These are phyloP conservation scores for Willaertia magna DNA, from an alignment of 208 protist genomes.

Conservation along the genomic window DNA sequence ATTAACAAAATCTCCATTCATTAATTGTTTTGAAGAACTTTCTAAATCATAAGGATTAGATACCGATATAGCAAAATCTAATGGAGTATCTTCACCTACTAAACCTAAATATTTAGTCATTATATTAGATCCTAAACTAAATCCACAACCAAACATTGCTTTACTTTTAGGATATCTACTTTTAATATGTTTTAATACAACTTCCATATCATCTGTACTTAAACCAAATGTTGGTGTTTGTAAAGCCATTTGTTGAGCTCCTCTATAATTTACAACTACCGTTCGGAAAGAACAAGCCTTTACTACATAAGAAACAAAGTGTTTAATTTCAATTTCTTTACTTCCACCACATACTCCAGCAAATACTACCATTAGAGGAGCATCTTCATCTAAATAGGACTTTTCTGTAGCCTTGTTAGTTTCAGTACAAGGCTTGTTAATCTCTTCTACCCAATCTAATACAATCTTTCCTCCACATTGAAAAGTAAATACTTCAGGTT, in stretches of 20 bases:
- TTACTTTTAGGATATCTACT: neutral
- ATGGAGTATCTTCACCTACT: neutral
- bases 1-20: neutral
- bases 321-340: slow-evolving; percentile 8
- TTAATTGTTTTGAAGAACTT: neutral
- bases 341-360: neutral
- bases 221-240: neutral
- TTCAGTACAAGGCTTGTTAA: neutral
- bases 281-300: too few relatives aligned
- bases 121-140: neutral
- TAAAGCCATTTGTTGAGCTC: neutral
- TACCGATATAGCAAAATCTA: neutral
- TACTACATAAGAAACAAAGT: neutral
- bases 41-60: neutral
- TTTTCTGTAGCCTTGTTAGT: too few relatives aligned
- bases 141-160: neutral
- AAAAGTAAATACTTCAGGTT: neutral
- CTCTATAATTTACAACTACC: neutral
- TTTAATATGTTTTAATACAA: neutral
- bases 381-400: neutral
- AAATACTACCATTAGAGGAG: neutral
- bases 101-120: neutral
- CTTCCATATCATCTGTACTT: neutral
- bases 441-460: neutral
- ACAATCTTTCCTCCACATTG: neutral